A percentile compares a stretch with the other conserved stretches of the same genome.
Conservation (phyloP, 164 flowering plant species). For the Paratinospora sagittata region DNA sequence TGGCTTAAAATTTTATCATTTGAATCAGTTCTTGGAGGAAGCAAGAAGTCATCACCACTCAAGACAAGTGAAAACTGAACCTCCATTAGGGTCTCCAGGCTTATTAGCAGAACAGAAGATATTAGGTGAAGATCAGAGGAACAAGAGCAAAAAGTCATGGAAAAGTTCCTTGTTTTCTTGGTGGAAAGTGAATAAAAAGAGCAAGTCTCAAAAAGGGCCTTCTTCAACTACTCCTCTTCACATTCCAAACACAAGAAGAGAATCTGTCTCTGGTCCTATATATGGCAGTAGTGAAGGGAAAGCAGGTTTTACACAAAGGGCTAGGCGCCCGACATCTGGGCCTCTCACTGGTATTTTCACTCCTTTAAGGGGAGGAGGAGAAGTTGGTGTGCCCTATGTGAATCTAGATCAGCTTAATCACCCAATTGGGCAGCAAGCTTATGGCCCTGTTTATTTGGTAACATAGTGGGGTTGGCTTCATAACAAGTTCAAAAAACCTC, state of each 20-base stretch:
- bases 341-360: slow-evolving; percentile 33
- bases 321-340: slow-evolving; percentile 32
- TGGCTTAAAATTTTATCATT: neutral
- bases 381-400: slow-evolving; percentile 33
- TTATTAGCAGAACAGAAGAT: slow-evolving; percentile 9
- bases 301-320: slow-evolving; percentile 4
- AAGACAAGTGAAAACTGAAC: slow-evolving; percentile 4
- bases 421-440: slow-evolving; percentile 22
- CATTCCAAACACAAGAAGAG: slow-evolving; percentile 19
- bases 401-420: slow-evolving; percentile 30
- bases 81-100: slow-evolving; percentile 3
- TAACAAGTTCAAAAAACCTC: too few relatives aligned
- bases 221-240: neutral
- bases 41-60: slow-evolving; percentile 34
- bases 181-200: slow-evolving; percentile 41
- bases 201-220: slow-evolving; percentile 9
- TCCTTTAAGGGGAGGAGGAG: slow-evolving; percentile 21
- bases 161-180: slow-evolving; percentile 38
- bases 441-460: slow-evolving; percentile 59
- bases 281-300: slow-evolving; percentile 11
- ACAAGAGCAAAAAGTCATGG: slow-evolving; percentile 50
- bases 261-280: slow-evolving; percentile 40
- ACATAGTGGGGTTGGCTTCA: slow-evolving; percentile 28
- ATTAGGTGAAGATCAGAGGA: slow-evolving; percentile 19
- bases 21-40: slow-evolving; percentile 48